Evolutionary conservation across 2,329 filamentous ascomycete genomes (phyloP), one percentile per base, ranked within the genome.

Genomic region (Neonectria faginata): DNA sequence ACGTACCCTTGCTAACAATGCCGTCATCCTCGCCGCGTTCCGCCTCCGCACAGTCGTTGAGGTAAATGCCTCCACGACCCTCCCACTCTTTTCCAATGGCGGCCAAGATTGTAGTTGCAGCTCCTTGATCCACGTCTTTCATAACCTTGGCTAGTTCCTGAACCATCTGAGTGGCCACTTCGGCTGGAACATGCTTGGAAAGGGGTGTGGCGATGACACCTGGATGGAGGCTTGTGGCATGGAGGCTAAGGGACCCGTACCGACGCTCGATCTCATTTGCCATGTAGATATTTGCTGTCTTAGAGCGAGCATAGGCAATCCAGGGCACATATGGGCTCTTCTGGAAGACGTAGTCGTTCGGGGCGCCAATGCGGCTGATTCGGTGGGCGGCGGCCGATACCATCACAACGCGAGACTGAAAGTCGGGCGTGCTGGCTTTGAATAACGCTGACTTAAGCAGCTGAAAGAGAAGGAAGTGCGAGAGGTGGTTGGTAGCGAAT

Each of bases 331-430:
- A 73, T 0, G 25, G 20, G 0, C 65, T 59, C 1, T 69, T 64
- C 3, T 71, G 58, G 42, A 67, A 29, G 3, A 59, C 59, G 10
- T 70, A 69, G 14, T 65, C 66, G 25, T 73, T 69, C 1, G 60
- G 57, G 50, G 64, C 60, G 12, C 58, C 64, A 20, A 71, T 42
- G 5, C 22, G 50, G 3, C 55, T 36, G 0, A 36, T 8, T 0
- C 68, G 64, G 9, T 87, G 85, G 2, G 70, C 83, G 0, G 77
- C 68, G 1, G 81, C 83, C 0, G 82, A 78, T 1, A 87, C 70
- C 0, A 76, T 73, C 50, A 88, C 77, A 2, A 87, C 81, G 2
- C 86, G 80, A 0, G 81, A 84, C 5, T 78, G 71, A 57, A 82
- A 84, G 0, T 71, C 65, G 0, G 80, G 73, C 0, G 78, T 81